Base-by-base conservation (phyloP, 2,329 filamentous ascomycete genomes). In the Alternaria alternata region DNA sequence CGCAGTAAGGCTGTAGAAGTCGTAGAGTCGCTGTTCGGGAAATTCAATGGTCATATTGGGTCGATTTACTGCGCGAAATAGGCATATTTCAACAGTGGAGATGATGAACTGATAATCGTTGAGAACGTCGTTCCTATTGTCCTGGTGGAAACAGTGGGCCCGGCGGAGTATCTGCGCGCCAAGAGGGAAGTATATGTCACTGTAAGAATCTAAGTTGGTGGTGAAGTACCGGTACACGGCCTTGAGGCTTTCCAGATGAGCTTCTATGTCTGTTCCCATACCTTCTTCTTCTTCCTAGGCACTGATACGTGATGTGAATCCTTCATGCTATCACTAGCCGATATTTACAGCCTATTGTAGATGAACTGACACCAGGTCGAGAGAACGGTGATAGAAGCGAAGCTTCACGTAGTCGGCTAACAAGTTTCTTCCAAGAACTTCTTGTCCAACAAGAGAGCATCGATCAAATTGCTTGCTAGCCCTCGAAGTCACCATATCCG, bases 401-500 rank as follows among this genome's bases (percentile, higher is more conserved):
- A 16, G 11, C 12, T 16, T 7, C 12, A 5, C 18, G 12, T 26
- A 18, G 12, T 43, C 41, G 7, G 41, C 12, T 39, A 18, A 5
- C n/a, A 39, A 20, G 11, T 8, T 12, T 14, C 28, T 28, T 16
- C 7, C 43, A 46, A 14, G 26, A 26, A 32, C n/a, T 8, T 39
- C 2, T n/a, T 39, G 5, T 7, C 30, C 26, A n/a, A 47, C 36
- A 39, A 12, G 38, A 3, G 12, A 24, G 12, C 11, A 24, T 7
- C 12, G 14, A 12, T 6, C 11, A 18, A 14, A 24, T 42, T 6
- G 0, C 4, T 34, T 4, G 16, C 44, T 48, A 48, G 46, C 8
- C 30, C 6, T 9, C 18, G 30, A 53, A 54, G 16, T 61, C 59
- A 0, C 59, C 44, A 28, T 43, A 55, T 16, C 55, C 56, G 16